Evolutionary conservation across 2,329 filamentous ascomycete genomes (phyloP).

Genomic region (Albophoma yamanashiensis): DNA sequence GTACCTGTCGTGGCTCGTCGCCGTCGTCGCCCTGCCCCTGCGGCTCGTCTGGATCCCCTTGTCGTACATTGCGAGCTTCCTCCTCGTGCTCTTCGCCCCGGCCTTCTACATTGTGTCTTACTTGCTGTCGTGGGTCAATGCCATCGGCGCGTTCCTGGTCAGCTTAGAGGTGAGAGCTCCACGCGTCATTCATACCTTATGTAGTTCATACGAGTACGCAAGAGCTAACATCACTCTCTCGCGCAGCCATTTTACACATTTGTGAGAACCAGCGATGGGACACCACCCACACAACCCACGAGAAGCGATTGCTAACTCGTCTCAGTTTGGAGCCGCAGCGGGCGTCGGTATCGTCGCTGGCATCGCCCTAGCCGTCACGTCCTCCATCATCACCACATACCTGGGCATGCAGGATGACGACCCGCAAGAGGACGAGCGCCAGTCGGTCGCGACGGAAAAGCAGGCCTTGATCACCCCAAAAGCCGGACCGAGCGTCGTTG

Average conservation of each 20-base stretch:
- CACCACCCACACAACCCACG: not conserved
- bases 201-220: not conserved
- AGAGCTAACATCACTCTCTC: not conserved
- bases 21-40: conserved; percentile 17
- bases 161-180: conserved; percentile 23
- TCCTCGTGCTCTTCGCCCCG: conserved; percentile 25
- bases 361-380: conserved; percentile 45
- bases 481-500: conserved; percentile 16
- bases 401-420: conserved; percentile 29
- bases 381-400: conserved; percentile 40
- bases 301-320: not conserved
- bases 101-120: conserved; percentile 22
- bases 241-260: conserved; percentile 31
- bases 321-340: conserved; percentile 51
- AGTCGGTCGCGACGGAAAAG: conserved; percentile 5
- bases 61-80: conserved; percentile 12
- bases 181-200: not conserved
- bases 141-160: conserved; percentile 15
- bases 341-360: conserved; percentile 57
- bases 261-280: conserved; percentile 15
- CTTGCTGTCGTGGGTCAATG: conserved; percentile 10
- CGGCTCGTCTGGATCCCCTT: conserved; percentile 19
- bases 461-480: not conserved
- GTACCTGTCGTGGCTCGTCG: conserved; percentile 11
- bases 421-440: conserved; percentile 3